These are phyloP conservation scores for Trypanosoma cruzi DNA, from an alignment of 208 protist species.

Conservation along the genomic window DNA sequence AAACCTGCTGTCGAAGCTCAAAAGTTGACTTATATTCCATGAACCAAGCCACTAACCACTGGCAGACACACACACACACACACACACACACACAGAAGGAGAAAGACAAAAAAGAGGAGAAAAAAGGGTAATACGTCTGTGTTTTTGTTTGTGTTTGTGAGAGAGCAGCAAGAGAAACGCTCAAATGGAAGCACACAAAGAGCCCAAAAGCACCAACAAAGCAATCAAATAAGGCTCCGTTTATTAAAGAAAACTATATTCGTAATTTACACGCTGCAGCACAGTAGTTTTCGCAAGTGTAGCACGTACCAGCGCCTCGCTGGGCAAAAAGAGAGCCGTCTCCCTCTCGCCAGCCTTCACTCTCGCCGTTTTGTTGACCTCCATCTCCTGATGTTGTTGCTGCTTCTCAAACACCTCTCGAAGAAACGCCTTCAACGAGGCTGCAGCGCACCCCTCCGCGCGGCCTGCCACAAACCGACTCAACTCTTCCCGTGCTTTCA, in stretches of 20 bases:
- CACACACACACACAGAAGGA: conserved; percentile 6
- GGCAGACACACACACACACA: background rate
- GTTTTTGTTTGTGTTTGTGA: too few relatives aligned
- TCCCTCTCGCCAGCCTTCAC: background rate
- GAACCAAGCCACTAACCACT: background rate
- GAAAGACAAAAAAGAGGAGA: conserved; percentile 6
- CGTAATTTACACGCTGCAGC: conserved; percentile 21
- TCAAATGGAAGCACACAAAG: background rate
- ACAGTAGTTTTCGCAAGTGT: conserved; percentile 16
- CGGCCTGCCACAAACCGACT: conserved; percentile 34
- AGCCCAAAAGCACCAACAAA: conserved; percentile 2
- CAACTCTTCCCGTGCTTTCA: background rate
- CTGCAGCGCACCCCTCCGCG: conserved; percentile 53
- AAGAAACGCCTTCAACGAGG: conserved; percentile 53
- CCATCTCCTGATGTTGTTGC: conserved; percentile 12
- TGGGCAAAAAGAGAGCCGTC: conserved; percentile 15
- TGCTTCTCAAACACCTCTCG: conserved; percentile 59
- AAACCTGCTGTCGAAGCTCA: conserved; percentile 78
- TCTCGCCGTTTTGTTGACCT: background rate
- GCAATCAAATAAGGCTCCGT: background rate
- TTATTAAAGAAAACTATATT: conserved; percentile 12
- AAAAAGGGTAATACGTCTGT: conserved; percentile 4
- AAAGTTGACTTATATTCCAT: conserved; percentile 86
- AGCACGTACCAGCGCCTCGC: conserved; percentile 16
- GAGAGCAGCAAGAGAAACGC: too few relatives aligned